These are phyloP conservation scores for Naganishia onofrii DNA, from an alignment of 768 basidiomycete species.

Conservation along the genomic window DNA sequence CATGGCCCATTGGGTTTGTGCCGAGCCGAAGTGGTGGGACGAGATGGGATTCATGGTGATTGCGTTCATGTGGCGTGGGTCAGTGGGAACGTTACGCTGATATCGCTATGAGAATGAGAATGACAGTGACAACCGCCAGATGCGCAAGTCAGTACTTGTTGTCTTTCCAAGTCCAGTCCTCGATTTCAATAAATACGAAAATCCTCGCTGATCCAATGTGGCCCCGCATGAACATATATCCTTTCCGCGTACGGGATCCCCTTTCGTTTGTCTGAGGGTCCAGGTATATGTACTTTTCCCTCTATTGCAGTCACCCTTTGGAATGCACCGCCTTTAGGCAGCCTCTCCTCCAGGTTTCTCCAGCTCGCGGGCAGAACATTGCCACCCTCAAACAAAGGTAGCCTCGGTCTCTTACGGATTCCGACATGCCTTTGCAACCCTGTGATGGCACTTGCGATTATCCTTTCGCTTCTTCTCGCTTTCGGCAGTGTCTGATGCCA, in stretches of 20 bases:
- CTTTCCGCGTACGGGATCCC: neutral
- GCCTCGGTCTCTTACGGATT: neutral
- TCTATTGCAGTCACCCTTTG: neutral
- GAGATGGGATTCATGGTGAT: no score
- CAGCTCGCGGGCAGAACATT: neutral
- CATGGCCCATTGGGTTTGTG: neutral
- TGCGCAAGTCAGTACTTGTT: neutral
- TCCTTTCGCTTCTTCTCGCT: neutral
- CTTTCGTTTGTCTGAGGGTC: neutral
- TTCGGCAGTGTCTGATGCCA: neutral
- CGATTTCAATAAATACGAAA: neutral
- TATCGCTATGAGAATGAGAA: neutral
- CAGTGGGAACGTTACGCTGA: no score
- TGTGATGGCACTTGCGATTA: neutral
- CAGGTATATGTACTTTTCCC: slow-evolving; percentile 7
- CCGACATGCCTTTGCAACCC: neutral
- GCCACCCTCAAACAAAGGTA: neutral
- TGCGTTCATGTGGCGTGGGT: no score
- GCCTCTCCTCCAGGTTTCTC: neutral
- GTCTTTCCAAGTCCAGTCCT: neutral
- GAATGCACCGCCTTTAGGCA: neutral
- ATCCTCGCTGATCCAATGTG: neutral
- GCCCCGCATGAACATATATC: neutral
- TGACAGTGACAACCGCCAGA: neutral
- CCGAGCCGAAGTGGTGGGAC: neutral